Conservation (phyloP, 495 filamentous ascomycete species). For the Penicillium tannophilum region DNA sequence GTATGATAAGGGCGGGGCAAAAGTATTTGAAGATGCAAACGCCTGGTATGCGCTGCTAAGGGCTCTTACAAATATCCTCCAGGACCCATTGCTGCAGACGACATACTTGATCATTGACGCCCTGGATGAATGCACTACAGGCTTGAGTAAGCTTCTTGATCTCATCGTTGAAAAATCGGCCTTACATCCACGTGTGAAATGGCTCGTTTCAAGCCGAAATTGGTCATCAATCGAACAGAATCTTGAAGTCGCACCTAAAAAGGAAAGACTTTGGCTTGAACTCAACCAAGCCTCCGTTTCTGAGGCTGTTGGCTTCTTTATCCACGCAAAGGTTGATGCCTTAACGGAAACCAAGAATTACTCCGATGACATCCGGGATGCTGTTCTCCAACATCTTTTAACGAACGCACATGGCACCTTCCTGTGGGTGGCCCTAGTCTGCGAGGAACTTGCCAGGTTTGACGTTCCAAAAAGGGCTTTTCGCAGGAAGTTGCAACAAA, state of each 20-base stretch:
- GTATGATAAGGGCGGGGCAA: background rate
- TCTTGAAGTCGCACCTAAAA: background rate
- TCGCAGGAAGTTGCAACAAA: background rate
- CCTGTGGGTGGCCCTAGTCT: slow-evolving; percentile 5
- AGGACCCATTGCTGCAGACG: background rate
- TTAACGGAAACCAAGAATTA: background rate
- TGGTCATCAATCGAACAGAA: background rate
- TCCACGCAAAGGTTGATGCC: background rate
- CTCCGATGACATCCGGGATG: slow-evolving; percentile 37
- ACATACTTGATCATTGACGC: slow-evolving; percentile 1
- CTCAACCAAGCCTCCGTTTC: slow-evolving; percentile 2
- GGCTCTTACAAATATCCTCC: background rate
- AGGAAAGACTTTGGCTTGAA: background rate
- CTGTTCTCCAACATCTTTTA: slow-evolving; percentile 41
- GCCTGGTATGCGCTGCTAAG: background rate
- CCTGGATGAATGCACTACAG: background rate
- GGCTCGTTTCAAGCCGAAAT: slow-evolving; percentile 3
- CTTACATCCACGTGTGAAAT: background rate
- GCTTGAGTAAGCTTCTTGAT: background rate
- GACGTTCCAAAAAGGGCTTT: background rate
- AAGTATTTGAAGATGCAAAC: background rate
- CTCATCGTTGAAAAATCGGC: background rate
- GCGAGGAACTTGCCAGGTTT: background rate
- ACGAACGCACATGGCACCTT: slow-evolving; percentile 12
- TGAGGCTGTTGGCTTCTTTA: background rate